Percentiles rank a stretch among this genome's conserved stretches.
These are phyloP conservation scores for Lactifluus hygrophoroides DNA, from an alignment of 768 basidiomycete genomes.

Conservation along the genomic window DNA sequence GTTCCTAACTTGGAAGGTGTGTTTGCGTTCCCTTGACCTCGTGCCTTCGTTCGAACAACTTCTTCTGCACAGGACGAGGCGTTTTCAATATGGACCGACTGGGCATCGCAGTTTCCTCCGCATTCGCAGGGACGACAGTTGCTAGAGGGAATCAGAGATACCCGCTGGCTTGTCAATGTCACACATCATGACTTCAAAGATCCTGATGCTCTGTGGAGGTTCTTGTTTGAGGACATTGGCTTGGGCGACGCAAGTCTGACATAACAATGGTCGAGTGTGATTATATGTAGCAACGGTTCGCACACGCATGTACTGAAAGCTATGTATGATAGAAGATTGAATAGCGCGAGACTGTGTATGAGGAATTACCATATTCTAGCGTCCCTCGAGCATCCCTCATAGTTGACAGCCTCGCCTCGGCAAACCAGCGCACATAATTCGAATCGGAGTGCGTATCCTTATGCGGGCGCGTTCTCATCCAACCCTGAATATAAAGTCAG, in stretches of 20 bases:
- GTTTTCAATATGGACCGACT: conserved; percentile 91
- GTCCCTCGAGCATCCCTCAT: too few relatives aligned
- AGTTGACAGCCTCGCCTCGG: neutral
- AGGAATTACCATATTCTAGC: too few relatives aligned
- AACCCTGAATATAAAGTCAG: neutral
- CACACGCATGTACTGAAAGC: neutral
- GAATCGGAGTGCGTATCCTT: neutral
- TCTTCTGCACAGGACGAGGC: conserved; percentile 72
- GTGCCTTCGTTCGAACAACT: neutral
- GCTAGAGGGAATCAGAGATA: conserved; percentile 61
- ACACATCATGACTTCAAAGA: conserved; percentile 92
- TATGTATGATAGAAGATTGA: neutral
- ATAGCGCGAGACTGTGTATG: neutral
- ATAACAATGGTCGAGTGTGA: neutral
- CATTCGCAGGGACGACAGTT: conserved; percentile 60
- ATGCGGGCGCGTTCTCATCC: neutral
- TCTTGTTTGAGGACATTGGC: conserved; percentile 45
- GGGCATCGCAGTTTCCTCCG: conserved; percentile 83
- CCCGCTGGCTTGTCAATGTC: conserved; percentile 85
- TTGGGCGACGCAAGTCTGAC: neutral
- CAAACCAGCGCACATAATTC: too few relatives aligned
- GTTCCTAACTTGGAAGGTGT: conserved; percentile 94
- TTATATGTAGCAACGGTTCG: neutral
- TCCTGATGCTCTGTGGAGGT: conserved; percentile 71
- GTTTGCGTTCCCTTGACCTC: conserved; percentile 19